These are phyloP conservation scores for Chrysanthemum makinoi DNA, from an alignment of 129 eudicot species.

Conservation along the genomic window DNA sequence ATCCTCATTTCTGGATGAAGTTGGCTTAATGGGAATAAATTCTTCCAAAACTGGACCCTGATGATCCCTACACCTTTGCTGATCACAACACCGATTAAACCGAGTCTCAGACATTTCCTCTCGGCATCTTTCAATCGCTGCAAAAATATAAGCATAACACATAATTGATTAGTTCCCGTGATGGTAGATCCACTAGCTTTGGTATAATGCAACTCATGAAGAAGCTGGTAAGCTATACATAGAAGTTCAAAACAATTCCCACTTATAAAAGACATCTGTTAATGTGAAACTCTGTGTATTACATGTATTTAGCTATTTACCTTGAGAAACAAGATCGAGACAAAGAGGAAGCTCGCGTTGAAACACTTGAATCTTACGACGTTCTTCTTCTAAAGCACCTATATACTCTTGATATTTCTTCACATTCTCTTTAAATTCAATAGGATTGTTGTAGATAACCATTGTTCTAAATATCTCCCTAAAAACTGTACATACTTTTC, in stretches of 20 bases:
- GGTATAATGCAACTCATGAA: not conserved
- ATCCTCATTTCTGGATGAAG: constrained; percentile 32
- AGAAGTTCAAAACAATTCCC: not conserved
- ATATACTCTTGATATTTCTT: constrained; percentile 48
- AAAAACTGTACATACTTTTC: not conserved
- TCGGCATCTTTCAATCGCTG: constrained; percentile 77
- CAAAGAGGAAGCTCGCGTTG: constrained; percentile 95
- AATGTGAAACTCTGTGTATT: not conserved
- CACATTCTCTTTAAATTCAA: constrained; percentile 41
- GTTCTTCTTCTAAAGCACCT: constrained; percentile 69
- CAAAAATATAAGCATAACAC: constrained; percentile 16
- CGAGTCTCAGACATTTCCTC: constrained; percentile 48
- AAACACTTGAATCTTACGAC: constrained; percentile 71
- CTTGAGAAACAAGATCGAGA: constrained; percentile 75
- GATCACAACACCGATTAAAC: constrained; percentile 58
- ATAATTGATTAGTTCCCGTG: too few relatives aligned
- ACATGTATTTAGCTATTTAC: constrained; percentile 24
- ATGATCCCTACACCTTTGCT: constrained; percentile 36
- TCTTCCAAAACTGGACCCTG: constrained; percentile 73
- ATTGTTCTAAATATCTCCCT: constrained; percentile 14
- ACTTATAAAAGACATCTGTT: too few relatives aligned
- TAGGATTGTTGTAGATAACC: constrained; percentile 29
- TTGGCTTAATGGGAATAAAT: constrained; percentile 71
- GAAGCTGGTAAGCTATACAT: not conserved
- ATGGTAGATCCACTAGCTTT: too few relatives aligned